A percentile compares a stretch with the other conserved stretches of the same genome.
These are phyloP conservation scores for Exophiala sp. DNA, from an alignment of 2,329 filamentous ascomycete genomes.

Conservation along the genomic window DNA sequence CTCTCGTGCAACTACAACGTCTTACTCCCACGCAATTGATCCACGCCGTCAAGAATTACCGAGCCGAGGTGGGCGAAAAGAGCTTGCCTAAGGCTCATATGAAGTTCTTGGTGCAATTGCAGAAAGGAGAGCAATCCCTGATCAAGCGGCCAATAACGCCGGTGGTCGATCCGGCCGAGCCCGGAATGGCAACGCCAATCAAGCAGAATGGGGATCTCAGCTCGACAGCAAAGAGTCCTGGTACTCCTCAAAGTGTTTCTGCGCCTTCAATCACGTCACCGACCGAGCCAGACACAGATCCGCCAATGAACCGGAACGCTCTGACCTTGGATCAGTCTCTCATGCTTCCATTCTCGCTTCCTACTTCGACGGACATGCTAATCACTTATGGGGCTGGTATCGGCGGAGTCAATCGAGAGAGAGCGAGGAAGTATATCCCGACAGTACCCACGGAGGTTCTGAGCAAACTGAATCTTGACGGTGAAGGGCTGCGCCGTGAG, in stretches of 20 bases:
- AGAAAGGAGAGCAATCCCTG: constrained; percentile 62
- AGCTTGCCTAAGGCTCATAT: constrained; percentile 80
- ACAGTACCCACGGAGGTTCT: constrained; percentile 93
- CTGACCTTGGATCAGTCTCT: constrained; percentile 83
- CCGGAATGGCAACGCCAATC: constrained; percentile 17
- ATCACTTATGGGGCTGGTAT: constrained; percentile 93
- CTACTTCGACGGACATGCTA: constrained; percentile 95
- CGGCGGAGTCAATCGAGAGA: constrained; percentile 84
- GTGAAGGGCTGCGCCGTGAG: constrained; percentile 14
- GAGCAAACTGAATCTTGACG: constrained; percentile 59
- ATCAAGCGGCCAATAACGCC: constrained; percentile 48
- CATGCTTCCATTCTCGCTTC: constrained; percentile 92
- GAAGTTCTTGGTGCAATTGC: constrained; percentile 77
- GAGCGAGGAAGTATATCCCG: constrained; percentile 92
- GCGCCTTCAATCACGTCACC: constrained; percentile 19
- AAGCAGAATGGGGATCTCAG: constrained; percentile 12
- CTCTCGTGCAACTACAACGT: constrained; percentile 80
- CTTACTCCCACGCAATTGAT: constrained; percentile 85
- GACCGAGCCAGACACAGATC: constrained; percentile 25
- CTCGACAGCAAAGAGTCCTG: constrained; percentile 15
- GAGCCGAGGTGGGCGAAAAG: constrained; percentile 93
- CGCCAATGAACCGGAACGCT: constrained; percentile 23
- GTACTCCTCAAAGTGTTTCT: constrained; percentile 11
- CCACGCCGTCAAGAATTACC: constrained; percentile 87
- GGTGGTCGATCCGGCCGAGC: constrained; percentile 38